These are phyloP conservation scores for Phaeoacremonium minimum DNA, from an alignment of 2,329 filamentous ascomycete genomes.

Conservation along the genomic window DNA sequence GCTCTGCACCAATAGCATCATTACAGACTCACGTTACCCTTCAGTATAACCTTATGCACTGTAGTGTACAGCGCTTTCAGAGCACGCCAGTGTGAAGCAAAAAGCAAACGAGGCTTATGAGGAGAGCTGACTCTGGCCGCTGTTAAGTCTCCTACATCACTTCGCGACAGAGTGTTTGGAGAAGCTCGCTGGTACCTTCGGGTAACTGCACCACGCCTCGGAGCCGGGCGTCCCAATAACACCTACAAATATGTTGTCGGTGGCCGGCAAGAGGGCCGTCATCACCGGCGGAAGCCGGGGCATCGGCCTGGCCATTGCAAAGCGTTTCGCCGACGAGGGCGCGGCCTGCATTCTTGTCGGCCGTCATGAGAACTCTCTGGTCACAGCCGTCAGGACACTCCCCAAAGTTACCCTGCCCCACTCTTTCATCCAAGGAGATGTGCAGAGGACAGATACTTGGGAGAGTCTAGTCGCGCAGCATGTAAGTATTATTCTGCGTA, in stretches of 20 bases:
- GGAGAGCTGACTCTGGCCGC: no score
- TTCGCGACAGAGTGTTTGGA: no score
- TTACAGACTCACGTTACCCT: background rate
- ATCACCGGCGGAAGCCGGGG: slow-evolving; percentile 68
- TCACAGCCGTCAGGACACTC: slow-evolving; percentile 23
- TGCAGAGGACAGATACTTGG: slow-evolving; percentile 13
- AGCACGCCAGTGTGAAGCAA: no score
- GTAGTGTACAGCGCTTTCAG: no score
- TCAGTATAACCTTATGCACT: no score
- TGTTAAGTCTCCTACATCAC: no score
- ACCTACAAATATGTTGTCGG: slow-evolving; percentile 21
- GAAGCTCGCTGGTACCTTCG: no score
- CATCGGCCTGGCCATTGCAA: slow-evolving; percentile 66
- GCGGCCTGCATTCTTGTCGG: slow-evolving; percentile 58
- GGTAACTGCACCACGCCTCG: no score
- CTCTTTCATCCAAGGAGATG: slow-evolving; percentile 13
- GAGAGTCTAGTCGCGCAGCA: slow-evolving; percentile 4
- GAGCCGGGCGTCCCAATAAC: slow-evolving; percentile 3
- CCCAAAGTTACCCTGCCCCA: slow-evolving; percentile 2
- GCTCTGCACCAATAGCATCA: background rate
- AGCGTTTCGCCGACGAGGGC: slow-evolving; percentile 59
- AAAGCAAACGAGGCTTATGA: no score
- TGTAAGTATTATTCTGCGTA: no score
- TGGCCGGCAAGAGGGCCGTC: slow-evolving; percentile 48
- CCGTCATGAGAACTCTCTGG: no score